A percentile compares a stretch with the other conserved stretches of the same genome.
Evolutionary conservation across 2,329 filamentous ascomycete species (phyloP).

Genomic region (Chrysoporthe deuterocubensis): DNA sequence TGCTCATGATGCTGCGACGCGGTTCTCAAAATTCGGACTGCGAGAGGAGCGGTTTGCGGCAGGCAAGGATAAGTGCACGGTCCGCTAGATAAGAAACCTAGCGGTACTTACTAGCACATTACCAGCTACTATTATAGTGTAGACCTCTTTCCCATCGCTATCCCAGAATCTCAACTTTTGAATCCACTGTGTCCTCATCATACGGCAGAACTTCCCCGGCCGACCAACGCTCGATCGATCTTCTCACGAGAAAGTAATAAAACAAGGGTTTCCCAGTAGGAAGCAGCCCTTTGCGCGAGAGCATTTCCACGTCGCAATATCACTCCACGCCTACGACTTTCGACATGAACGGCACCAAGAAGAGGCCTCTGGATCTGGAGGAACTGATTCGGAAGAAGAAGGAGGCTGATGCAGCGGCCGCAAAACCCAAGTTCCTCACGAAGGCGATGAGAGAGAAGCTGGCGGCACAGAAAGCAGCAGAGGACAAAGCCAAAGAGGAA

Average conservation of each 20-base stretch:
- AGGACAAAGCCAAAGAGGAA: slow-evolving; percentile 57
- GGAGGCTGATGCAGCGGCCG: slow-evolving; percentile 79
- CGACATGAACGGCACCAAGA: slow-evolving; percentile 28
- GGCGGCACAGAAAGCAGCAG: slow-evolving; percentile 75
- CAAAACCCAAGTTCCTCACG: slow-evolving; percentile 86
- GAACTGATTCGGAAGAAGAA: slow-evolving; percentile 85
- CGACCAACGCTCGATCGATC: background rate
- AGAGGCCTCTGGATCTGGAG: slow-evolving; percentile 75
- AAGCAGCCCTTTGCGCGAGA: background rate
- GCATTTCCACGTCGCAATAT: too few species aligned
- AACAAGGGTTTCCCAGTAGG: background rate
- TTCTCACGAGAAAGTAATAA: background rate
- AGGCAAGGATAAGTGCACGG: slow-evolving; percentile 18
- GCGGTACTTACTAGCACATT: background rate
- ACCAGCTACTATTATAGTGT: too few species aligned
- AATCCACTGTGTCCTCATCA: background rate
- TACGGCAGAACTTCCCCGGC: background rate
- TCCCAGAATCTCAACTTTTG: background rate
- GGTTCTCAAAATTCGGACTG: slow-evolving; percentile 25
- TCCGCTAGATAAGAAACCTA: slow-evolving; percentile 1
- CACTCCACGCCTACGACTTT: background rate
- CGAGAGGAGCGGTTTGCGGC: slow-evolving; percentile 9
- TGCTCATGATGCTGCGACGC: background rate
- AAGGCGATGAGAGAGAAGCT: slow-evolving; percentile 81
- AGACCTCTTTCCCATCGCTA: background rate